A percentile compares a stretch with the other conserved stretches of the same genome.
Evolutionary conservation across 2,329 filamentous ascomycete genomes (phyloP).

Genomic region (Grosmannia clavigera): DNA sequence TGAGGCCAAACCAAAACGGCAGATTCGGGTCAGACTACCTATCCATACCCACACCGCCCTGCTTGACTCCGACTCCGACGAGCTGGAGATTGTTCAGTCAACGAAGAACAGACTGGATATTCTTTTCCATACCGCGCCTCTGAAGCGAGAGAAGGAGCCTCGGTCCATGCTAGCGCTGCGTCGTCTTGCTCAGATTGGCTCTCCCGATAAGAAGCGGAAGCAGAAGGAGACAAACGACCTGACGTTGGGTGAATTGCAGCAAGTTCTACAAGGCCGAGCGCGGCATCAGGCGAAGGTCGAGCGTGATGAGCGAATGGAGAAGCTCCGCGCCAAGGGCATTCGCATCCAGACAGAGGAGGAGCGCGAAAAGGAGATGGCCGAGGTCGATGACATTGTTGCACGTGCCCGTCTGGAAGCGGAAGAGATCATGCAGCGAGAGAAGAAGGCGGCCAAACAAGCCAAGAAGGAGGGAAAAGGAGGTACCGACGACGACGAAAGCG

Average conservation of each 20-base stretch:
- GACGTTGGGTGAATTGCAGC: conserved; percentile 41
- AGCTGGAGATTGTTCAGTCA: conserved; percentile 48
- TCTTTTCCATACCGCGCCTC: conserved; percentile 60
- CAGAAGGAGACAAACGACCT: conserved; percentile 15
- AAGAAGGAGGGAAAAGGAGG: conserved; percentile 30
- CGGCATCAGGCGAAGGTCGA: conserved; percentile 69
- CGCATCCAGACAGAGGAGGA: conserved; percentile 78
- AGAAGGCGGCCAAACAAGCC: conserved; percentile 57
- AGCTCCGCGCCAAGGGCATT: conserved; percentile 68
- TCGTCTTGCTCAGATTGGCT: conserved; percentile 58
- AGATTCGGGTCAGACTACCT: conserved; percentile 32
- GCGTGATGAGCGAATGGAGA: conserved; percentile 63
- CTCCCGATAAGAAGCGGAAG: conserved; percentile 36
- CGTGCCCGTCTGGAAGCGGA: conserved; percentile 71
- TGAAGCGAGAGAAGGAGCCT: conserved; percentile 49
- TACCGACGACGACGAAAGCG: conserved; percentile 35
- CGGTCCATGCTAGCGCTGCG: conserved; percentile 56
- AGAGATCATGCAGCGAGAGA: conserved; percentile 66
- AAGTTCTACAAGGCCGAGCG: conserved; percentile 51
- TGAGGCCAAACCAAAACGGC: conserved; percentile 26
- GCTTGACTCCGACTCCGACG: conserved; percentile 26
- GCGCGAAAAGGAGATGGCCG: conserved; percentile 65
- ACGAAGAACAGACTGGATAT: conserved; percentile 40
- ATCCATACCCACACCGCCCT: conserved; percentile 24
- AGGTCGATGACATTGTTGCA: conserved; percentile 79